Evolutionary conservation across 1,284 basidiomycete species (phyloP), one percentile per base, ranked within the genome.

Genomic region (Coniophora puteana): DNA sequence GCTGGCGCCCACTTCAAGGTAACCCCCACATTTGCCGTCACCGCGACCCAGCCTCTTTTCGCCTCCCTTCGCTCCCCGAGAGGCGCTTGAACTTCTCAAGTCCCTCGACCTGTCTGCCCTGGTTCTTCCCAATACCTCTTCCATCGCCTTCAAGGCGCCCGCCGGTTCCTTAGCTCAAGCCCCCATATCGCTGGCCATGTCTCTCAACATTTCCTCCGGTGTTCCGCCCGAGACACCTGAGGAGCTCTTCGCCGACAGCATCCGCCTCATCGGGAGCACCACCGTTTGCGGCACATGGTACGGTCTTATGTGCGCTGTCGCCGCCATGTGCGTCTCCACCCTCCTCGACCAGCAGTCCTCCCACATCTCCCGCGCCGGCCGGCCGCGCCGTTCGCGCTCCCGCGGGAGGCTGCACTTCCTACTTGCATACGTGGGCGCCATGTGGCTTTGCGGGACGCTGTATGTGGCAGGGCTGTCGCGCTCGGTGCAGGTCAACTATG

Each of bases 381-480:
- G n/a, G n/a, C n/a, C n/a, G n/a, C n/a, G n/a, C n/a, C n/a, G n/a
- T n/a, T n/a, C n/a, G n/a, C 11, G n/a, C 26, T 11, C n/a, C 34
- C 34, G 34, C 21, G 16, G 17, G 42, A 17, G 21, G n/a, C 17
- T 32, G 34, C 20, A 7, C 37, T 31, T 31, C 33, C 23, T n/a
- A 8, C 30, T 45, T n/a, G 36, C 36, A 22, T 55, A 48, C 32
- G 55, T 47, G 14, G 27, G 41, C 21, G 24, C 46, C 18, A 31
- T 57, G 11, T 54, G 54, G 44, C 39, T 43, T n/a, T 41, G 54
- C 22, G 52, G 43, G 23, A 52, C 48, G 10, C 41, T 53, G 18
- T 57, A 49, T 44, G 47, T 49, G 21, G 43, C 38, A 32, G 45
- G 51, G 38, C 46, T 51, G 20, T 36, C 46, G 14, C 38, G 44